Conservation (phyloP, 78 protist genomes). For the Acrasis kona region DNA sequence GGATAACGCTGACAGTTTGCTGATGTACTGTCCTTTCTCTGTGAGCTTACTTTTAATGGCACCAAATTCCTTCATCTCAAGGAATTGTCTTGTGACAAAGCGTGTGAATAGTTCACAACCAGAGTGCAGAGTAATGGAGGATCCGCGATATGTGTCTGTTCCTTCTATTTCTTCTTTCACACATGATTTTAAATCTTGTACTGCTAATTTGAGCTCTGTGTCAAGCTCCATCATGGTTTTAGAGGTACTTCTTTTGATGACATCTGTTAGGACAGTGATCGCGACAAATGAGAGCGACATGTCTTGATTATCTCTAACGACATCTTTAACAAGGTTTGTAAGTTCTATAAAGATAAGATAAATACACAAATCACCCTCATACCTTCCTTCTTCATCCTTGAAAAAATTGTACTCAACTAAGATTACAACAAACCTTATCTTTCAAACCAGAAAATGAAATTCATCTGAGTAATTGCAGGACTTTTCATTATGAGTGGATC, state of each 20-base stretch:
- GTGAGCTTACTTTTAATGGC: not conserved
- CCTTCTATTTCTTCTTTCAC: not conserved
- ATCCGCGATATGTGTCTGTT: not conserved
- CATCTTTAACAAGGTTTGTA: too few species aligned
- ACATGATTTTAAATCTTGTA: not conserved
- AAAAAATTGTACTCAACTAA: too few species aligned
- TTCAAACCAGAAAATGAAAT: too few species aligned
- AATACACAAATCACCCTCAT: too few species aligned
- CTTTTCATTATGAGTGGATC: too few species aligned
- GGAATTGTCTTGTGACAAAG: not conserved
- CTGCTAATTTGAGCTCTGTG: not conserved
- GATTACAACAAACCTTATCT: too few species aligned
- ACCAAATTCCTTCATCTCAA: not conserved
- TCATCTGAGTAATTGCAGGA: too few species aligned
- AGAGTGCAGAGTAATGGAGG: not conserved
- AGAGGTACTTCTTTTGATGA: not conserved
- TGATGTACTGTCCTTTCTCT: not conserved
- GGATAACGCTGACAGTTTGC: not conserved
- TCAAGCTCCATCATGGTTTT: not conserved
- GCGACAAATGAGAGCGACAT: not conserved
- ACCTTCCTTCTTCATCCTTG: too few species aligned
- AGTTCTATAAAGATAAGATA: too few species aligned
- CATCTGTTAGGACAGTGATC: not conserved
- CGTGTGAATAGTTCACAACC: not conserved
- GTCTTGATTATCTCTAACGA: not conserved